Evolutionary conservation across 2,329 filamentous ascomycete species (phyloP).

Genomic region (Canariomyces notabilis): DNA sequence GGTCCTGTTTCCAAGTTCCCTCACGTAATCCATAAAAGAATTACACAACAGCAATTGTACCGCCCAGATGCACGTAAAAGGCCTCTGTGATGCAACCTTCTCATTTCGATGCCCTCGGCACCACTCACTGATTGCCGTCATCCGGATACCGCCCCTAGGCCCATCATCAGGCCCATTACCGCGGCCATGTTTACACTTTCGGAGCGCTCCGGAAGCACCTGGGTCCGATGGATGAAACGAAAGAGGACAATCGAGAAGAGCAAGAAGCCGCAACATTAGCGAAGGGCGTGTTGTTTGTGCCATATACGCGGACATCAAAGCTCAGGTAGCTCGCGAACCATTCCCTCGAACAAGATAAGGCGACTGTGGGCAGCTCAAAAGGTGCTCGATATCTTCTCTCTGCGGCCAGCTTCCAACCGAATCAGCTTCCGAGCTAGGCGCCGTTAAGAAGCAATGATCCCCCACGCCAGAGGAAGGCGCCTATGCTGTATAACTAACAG

Average conservation of each 20-base stretch:
- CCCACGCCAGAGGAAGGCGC: too few species aligned
- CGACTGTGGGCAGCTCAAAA: too few species aligned
- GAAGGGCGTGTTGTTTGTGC: too few species aligned
- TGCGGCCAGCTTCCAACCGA: neutral
- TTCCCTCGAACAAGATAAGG: too few species aligned
- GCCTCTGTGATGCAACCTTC: conserved; percentile 19
- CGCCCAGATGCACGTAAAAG: conserved; percentile 14
- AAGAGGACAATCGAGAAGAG: neutral
- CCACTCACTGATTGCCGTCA: conserved; percentile 12
- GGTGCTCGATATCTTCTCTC: neutral
- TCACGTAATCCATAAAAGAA: conserved; percentile 10
- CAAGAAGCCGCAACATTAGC: neutral
- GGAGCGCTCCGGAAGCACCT: conserved; percentile 9
- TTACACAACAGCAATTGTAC: conserved; percentile 18
- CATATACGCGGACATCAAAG: too few species aligned
- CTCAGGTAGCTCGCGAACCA: too few species aligned
- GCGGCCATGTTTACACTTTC: conserved; percentile 12
- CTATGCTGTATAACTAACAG: neutral
- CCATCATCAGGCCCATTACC: conserved; percentile 19
- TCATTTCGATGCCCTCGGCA: conserved; percentile 3
- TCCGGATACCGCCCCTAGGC: conserved; percentile 14
- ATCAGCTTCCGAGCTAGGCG: neutral
- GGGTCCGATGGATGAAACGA: conserved; percentile 3
- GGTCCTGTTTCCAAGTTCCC: neutral
- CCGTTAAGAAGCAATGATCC: neutral